Evolutionary conservation across 2,329 filamentous ascomycete species (phyloP), one percentile per base, ranked within the genome.

Genomic region (Coniella lustricola): DNA sequence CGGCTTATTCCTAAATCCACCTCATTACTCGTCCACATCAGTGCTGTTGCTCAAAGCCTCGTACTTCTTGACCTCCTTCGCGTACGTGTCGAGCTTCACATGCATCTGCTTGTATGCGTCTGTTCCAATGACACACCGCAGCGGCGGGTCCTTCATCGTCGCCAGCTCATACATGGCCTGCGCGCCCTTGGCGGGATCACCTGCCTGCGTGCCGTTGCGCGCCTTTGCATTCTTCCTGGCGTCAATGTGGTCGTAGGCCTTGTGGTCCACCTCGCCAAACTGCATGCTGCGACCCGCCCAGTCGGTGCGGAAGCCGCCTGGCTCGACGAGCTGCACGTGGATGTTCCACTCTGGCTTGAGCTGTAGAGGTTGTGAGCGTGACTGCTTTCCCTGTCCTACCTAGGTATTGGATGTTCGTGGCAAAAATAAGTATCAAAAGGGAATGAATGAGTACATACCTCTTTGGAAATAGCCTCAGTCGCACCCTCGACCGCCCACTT

Each of bases 111-210:
- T 39, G 16, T 46, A 46, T 14, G 35, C 44, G 16, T 46, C 44
- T 12, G 35, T 39, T 13, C 44, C 44, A n/a, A 46, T 39, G 35
- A 39, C 35, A 18, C 35, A 38, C 4, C 44, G 35, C 25, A 39
- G 20, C 16, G 44, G 44, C 17, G 44, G 36, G 18, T 46, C 35
- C 17, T 46, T 4, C 44, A 46, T 46, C 4, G 35, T 39, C 13
- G 44, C 29, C 13, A 79, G 65, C 54, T 84, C 79, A 4, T 82
- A 68, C 22, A 80, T 65, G 1, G 76, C 68, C 48, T 63, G 67
- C 7, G 66, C 64, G 0, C 73, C 79, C 64, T 81, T 81, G 16
- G 60, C 62, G 3, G 77, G 68, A 56, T 83, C 77, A 0, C 79
- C 79, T 0, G 65, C 69, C 62, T 82, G 77, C 0, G 72, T 69